Evolutionary conservation across 1,139 yeast species (phyloP), one percentile per base, ranked within the genome.

Genomic region (Pichia sp.): DNA sequence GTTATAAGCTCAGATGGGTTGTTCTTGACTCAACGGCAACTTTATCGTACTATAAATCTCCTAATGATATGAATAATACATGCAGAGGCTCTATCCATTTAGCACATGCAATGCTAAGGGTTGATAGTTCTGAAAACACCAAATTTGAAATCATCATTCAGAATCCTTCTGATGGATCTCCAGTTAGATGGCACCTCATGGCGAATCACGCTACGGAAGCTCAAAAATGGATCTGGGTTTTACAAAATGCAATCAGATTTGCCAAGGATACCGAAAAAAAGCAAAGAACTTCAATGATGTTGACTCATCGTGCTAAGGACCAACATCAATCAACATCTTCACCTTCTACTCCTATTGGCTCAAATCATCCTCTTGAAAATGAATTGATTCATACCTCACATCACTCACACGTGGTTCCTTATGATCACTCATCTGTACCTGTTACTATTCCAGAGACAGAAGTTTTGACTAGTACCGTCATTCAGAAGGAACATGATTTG

Each of bases 121-220:
- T 91, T 53, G 96, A 91, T 55, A 83, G 95, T 7, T 82, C 94
- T 4, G 98, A 91, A 55, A 87, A 86, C 56, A 71, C 87, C 51
- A 81, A 85, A 52, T 91, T 91, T 59, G 97, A 91, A 59, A 84
- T 91, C 34, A 67, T 75, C 37, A 81, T 87, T 30, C 64, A 63
- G 35, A 56, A 57, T 34, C 61, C 40, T 30, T 66, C 67, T 17
- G 57, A 53, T 27, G 56, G 56, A 3, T 69, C 71, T 45, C 74
- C 77, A 15, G 75, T 82, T 36, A 80, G 85, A 56, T 88, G 94
- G 84, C 96, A 86, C 52, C 68, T 91, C 48, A 85, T 83, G 58
- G 96, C 96, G 3, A 85, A 86, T 50, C 96, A 88, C 57, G 88
- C 94, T 0, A 83, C 83, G n/a, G 97, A 91, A 57, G 86, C 96